Evolutionary conservation across 768 basidiomycete species (phyloP), one percentile per base, ranked within the genome.

Genomic region (Auricularia sp.): DNA sequence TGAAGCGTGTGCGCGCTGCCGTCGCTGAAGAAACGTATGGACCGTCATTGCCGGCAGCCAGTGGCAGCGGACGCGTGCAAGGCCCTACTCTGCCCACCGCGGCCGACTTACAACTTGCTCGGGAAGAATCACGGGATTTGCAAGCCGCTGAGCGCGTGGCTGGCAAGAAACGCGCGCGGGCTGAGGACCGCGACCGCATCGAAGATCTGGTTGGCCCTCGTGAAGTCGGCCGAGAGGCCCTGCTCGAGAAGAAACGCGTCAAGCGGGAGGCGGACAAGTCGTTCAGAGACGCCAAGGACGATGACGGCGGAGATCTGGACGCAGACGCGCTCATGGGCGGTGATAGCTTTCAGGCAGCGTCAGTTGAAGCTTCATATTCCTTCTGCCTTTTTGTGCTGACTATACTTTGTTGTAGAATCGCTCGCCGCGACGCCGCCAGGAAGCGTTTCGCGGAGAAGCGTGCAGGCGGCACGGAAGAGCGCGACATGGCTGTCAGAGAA

Each of bases 161-260:
- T 54, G 83, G 85, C 67, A 84, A 89, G 29, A 92, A 91, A 70
- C 81, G 86, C 0, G 85, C 87, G 43, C 82, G 82, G 44, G 74
- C 77, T 60, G 86, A 88, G 67, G 83, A 81, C 18, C 87, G 84
- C 70, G 87, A 88, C 2, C 78, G 84, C 44, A 64, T 90, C 14
- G 90, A 93, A 70, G 91, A 94, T 36, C 75, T 86, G 74, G 86
- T 90, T 1, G 87, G 88, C 8, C 91, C 93, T n/a, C 85, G 85
- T 68, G 82, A 84, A 66, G 85, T 89, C 3, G 94, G 94, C 1
- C 79, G 85, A 63, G 94, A 95, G 68, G 90, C 86, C 2, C 84
- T 88, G 82, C 72, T 94, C 66, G 94, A 95, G 78, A 93, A 93
- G 79, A 91, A 93, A 74, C 77, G 84, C 36, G 86, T 84, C 44